Percentiles rank a stretch among this genome's conserved stretches.
Conservation (phyloP, 257 asterid genomes). For the Forsythia suspensa region DNA sequence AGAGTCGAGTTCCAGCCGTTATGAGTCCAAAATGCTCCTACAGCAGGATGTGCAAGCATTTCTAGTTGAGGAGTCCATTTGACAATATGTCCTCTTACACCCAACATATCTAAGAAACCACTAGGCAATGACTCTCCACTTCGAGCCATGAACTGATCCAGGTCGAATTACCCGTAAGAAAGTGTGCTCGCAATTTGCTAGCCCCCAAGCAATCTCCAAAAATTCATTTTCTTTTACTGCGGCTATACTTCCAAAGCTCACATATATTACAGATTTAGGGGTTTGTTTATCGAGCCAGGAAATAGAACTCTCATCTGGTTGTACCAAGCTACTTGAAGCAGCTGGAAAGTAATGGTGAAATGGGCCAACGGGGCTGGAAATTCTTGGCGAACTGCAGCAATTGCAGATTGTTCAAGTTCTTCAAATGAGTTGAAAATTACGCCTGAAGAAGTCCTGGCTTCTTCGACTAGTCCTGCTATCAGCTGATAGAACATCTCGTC, state of each 20-base stretch:
- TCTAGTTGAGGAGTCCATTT: constrained; percentile 55
- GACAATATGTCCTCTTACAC: constrained; percentile 34
- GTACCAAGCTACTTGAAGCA: constrained; percentile 15
- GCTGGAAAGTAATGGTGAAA: neutral
- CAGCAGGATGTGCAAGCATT: constrained; percentile 35
- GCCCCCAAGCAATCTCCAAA: constrained; percentile 26
- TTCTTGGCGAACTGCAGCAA: constrained; percentile 10
- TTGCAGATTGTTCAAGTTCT: constrained; percentile 29
- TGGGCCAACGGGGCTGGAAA: neutral
- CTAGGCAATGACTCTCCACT: constrained; percentile 28
- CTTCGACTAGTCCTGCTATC: constrained; percentile 10
- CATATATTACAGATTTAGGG: constrained; percentile 21
- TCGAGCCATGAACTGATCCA: constrained; percentile 6
- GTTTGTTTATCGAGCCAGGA: constrained; percentile 25
- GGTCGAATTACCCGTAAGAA: constrained; percentile 1
- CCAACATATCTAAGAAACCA: constrained; percentile 21
- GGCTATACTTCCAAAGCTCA: constrained; percentile 27
- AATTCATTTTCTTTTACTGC: constrained; percentile 14
- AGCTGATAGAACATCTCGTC: neutral
- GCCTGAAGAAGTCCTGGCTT: constrained; percentile 26
- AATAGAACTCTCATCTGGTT: constrained; percentile 20
- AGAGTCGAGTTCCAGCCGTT: constrained; percentile 38
- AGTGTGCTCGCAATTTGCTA: constrained; percentile 16
- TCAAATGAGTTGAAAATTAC: constrained; percentile 43
- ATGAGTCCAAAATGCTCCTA: constrained; percentile 34